phyloP scores from a whole-genome alignment of 345 rosid genomes.

The Ailanthus altissimus region DNA sequence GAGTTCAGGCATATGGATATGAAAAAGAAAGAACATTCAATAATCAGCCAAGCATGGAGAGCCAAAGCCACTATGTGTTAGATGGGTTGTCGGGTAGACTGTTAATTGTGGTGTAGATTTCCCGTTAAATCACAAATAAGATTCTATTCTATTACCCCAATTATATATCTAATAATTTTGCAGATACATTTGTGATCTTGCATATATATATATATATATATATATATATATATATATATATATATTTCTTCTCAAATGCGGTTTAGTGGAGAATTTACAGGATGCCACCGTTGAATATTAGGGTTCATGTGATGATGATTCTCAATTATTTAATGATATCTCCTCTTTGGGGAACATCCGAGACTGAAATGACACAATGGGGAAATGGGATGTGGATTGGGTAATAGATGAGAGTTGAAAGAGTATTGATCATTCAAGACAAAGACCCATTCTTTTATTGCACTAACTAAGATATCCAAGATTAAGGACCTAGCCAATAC shows the following conservation, averaged over 20 bases:
- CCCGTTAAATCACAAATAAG: neutral
- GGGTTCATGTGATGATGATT: constrained; percentile 32
- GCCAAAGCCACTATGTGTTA: neutral
- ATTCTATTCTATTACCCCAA: neutral
- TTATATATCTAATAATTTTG: neutral
- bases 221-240: no score
- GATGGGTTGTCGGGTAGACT: neutral
- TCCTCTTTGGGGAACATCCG: constrained; percentile 33
- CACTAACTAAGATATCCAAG: neutral
- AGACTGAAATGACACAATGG: constrained; percentile 33
- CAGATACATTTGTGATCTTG: neutral
- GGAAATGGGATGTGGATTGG: constrained; percentile 26
- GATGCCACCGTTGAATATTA: constrained; percentile 30
- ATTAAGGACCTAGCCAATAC: neutral
- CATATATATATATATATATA: neutral
- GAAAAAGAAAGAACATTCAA: neutral
- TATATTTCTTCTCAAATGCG: no score
- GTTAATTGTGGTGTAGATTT: neutral
- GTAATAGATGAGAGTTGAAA: constrained; percentile 23
- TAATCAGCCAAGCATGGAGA: neutral
- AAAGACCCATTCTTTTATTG: neutral
- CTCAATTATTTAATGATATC: constrained; percentile 29
- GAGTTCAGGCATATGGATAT: neutral
- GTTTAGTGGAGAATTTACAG: constrained; percentile 7
- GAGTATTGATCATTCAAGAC: constrained; percentile 14